phyloP scores from a whole-genome alignment of 768 basidiomycete genomes.

The Lactifluus volemus region DNA sequence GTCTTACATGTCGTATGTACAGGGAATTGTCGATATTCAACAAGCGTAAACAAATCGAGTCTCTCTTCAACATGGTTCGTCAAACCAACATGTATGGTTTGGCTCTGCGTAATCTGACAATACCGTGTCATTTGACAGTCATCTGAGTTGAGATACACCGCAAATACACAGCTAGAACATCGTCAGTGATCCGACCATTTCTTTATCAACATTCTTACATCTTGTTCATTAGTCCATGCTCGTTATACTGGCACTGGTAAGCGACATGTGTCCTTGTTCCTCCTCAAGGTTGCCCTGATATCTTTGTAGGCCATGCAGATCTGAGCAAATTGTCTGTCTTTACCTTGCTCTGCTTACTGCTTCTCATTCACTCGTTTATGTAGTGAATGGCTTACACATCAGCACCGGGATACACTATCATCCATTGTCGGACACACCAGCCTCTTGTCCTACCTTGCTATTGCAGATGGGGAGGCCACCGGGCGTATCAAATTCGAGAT shows the following conservation, averaged over 20 bases:
- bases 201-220: constrained; percentile 14
- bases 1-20: neutral
- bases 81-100: constrained; percentile 8
- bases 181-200: constrained; percentile 42
- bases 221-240: constrained; percentile 64
- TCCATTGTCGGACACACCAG: constrained; percentile 90
- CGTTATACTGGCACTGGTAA: constrained; percentile 91
- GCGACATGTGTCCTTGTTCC: constrained; percentile 23
- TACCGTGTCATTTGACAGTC: constrained; percentile 39
- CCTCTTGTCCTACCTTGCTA: constrained; percentile 75
- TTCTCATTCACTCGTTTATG: constrained; percentile 15
- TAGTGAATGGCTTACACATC: constrained; percentile 97
- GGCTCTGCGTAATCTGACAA: neutral
- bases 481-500: constrained; percentile 89
- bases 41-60: constrained; percentile 1
- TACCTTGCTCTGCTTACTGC: neutral
- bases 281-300: constrained; percentile 7
- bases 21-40: neutral
- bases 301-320: constrained; percentile 77
- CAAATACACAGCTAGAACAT: constrained; percentile 93
- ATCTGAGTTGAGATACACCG: constrained; percentile 90
- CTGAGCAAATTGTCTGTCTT: constrained; percentile 81
- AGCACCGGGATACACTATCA: constrained; percentile 91
- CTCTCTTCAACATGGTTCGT: constrained; percentile 11
- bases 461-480: constrained; percentile 91